These are phyloP conservation scores for Ganoderma sinense DNA, from an alignment of 1,284 basidiomycete species.

Conservation along the genomic window DNA sequence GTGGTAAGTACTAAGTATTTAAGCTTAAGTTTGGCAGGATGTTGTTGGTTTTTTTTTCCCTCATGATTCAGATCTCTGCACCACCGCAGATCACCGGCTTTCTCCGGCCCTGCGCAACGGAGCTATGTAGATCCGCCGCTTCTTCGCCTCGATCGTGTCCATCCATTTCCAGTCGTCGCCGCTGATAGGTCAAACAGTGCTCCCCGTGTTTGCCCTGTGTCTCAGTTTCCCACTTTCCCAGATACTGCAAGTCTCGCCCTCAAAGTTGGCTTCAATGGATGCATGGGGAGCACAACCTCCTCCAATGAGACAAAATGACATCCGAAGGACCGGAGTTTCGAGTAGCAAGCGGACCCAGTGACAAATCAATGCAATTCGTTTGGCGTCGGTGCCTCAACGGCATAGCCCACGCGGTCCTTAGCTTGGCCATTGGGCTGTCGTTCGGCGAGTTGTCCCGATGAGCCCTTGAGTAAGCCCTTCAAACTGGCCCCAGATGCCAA, in stretches of 20 bases:
- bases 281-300: neutral
- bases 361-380: neutral
- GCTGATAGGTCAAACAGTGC: neutral
- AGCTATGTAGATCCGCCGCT: neutral
- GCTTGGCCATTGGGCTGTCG: neutral
- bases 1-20: too few species aligned
- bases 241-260: neutral
- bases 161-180: neutral
- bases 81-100: too few species aligned
- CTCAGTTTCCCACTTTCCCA: neutral
- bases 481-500: neutral
- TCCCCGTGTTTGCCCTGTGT: neutral
- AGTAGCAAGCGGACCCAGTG: neutral
- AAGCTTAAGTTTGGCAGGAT: too few species aligned
- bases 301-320: neutral
- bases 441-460: neutral
- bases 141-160: neutral
- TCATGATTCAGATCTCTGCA: too few species aligned
- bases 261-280: neutral
- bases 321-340: neutral
- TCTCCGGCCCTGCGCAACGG: too few species aligned
- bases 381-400: neutral
- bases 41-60: too few species aligned
- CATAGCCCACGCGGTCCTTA: neutral
- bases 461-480: neutral